Conservation (phyloP, 2,329 filamentous ascomycete genomes). For the Graphilbum sp. region DNA sequence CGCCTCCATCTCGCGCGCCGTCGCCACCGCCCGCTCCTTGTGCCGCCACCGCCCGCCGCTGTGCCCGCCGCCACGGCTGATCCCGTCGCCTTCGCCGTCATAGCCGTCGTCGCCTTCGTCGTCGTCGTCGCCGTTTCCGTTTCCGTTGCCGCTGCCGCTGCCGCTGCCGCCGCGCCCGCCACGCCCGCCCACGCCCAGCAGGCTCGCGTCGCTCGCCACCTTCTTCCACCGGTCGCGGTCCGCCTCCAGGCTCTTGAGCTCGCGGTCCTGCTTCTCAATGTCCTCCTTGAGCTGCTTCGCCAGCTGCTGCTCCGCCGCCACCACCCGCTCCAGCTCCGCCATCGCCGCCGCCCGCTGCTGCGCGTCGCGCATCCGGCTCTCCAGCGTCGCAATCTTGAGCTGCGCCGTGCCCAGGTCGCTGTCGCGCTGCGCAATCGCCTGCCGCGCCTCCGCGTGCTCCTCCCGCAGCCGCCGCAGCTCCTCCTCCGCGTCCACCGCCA, state of each 20-base stretch:
- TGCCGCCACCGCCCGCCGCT: background rate
- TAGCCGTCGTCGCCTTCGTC: too few relatives aligned
- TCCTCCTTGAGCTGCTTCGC: conserved; percentile 41
- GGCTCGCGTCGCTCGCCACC: conserved; percentile 44
- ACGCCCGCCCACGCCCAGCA: conserved; percentile 32
- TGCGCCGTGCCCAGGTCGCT: conserved; percentile 71
- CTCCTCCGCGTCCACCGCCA: conserved; percentile 69
- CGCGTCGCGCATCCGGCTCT: conserved; percentile 73
- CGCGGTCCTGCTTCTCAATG: conserved; percentile 50
- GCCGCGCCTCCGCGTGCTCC: conserved; percentile 62
- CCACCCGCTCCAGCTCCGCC: conserved; percentile 42
- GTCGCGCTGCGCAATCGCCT: conserved; percentile 55
- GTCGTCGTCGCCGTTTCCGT: too few relatives aligned
- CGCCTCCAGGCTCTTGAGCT: conserved; percentile 45
- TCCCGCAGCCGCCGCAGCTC: conserved; percentile 68
- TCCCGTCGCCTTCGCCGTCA: background rate
- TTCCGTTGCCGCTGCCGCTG: too few relatives aligned
- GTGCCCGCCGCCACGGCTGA: background rate
- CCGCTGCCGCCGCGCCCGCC: conserved; percentile 22
- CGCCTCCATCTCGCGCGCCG: conserved; percentile 55
- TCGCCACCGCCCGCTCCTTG: conserved; percentile 36
- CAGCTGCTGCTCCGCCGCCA: conserved; percentile 35
- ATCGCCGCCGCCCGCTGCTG: conserved; percentile 60
- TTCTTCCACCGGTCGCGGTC: conserved; percentile 59
- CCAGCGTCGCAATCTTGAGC: conserved; percentile 87